Evolutionary conservation across 2,329 filamentous ascomycete species (phyloP).

Genomic region (Penicillium sp.): DNA sequence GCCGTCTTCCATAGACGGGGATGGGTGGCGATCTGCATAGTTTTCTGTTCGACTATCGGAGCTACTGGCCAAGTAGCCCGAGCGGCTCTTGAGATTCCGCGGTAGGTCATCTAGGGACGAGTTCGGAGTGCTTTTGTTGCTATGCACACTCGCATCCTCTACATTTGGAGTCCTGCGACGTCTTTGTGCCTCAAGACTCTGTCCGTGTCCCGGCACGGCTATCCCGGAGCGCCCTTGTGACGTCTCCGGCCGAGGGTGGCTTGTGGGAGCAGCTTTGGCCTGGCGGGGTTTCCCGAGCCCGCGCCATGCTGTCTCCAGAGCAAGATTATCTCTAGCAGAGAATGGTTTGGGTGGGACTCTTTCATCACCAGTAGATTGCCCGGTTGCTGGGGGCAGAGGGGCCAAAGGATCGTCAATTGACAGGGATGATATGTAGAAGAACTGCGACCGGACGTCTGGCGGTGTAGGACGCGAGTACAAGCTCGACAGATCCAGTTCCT

Average conservation of each 20-base stretch:
- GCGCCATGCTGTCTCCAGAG: slow-evolving; percentile 73
- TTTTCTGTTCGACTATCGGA: slow-evolving; percentile 7
- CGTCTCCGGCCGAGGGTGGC: slow-evolving; percentile 6
- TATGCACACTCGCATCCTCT: slow-evolving; percentile 15
- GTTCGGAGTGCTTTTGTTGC: slow-evolving; percentile 16
- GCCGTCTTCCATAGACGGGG: slow-evolving; percentile 17
- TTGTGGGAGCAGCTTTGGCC: slow-evolving; percentile 5
- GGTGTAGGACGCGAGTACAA: slow-evolving; percentile 47
- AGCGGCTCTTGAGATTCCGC: slow-evolving; percentile 11
- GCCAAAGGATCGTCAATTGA: slow-evolving; percentile 87
- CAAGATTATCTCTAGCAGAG: slow-evolving; percentile 69
- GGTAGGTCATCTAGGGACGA: slow-evolving; percentile 17
- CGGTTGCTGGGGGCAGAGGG: slow-evolving; percentile 53
- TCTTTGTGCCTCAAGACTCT: slow-evolving; percentile 3
- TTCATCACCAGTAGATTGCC: slow-evolving; percentile 44
- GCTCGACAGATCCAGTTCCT: slow-evolving; percentile 30
- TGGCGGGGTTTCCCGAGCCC: slow-evolving; percentile 42
- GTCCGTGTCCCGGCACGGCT: slow-evolving; percentile 24
- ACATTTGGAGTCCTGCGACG: slow-evolving; percentile 11
- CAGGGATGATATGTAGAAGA: slow-evolving; percentile 77
- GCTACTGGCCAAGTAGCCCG: slow-evolving; percentile 6
- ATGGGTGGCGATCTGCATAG: slow-evolving; percentile 13
- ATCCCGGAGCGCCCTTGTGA: slow-evolving; percentile 16
- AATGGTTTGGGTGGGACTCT: slow-evolving; percentile 70
- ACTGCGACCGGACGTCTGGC: slow-evolving; percentile 59